Base-by-base conservation (phyloP, 257 asterid species). In the Voacanga thouarsii region DNA sequence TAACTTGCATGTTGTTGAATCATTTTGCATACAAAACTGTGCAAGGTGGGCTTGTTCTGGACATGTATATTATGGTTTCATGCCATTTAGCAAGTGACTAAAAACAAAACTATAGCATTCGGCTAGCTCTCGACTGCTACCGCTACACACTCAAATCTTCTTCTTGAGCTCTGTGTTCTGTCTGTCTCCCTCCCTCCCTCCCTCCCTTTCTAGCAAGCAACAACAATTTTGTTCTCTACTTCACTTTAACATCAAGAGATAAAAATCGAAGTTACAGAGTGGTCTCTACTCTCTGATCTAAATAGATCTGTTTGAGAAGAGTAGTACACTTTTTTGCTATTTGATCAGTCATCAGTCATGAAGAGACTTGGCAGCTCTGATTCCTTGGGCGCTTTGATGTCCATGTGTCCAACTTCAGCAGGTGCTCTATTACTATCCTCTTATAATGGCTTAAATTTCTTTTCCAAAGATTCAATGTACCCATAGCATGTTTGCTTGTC, bases 371-470 rank as follows among this genome's bases (percentile, higher is more conserved):
- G 78, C 74, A 89, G 92, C 81, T 87, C 93, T 70, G 96, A 92
- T 89, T 91, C 97, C 57, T 83, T 91, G 91, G 92, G 95, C 83
- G 95, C 89, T 82, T 81, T 92, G 84, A 92, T 94, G 90, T 78
- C 98, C 85, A 88, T 92, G 78, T 94, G 96, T 88, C 99, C 97
- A 79, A 86, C 86, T 81, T 78, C 97, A 69, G 78, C 97, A 94
- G 99, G 98, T 93, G 85, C 85, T 81, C 74, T 47, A 51, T 5
- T 67, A 71, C 3, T 64, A 53, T 80, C 60, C 73, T 39, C 56
- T 64, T 61, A 15, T 83, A 26, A 44, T 84, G 66, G 51, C 60
- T 77, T 72, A 44, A 47, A 61, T 63, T 81, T 82, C 49, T 71
- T 79, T 70, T 49, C 53, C 67, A 44, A 61, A 33, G 79, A 83